Evolutionary conservation across 139 green algal genomes (phyloP), one percentile per base, ranked within the genome.

Genomic region (Coccomyxa sp.): DNA sequence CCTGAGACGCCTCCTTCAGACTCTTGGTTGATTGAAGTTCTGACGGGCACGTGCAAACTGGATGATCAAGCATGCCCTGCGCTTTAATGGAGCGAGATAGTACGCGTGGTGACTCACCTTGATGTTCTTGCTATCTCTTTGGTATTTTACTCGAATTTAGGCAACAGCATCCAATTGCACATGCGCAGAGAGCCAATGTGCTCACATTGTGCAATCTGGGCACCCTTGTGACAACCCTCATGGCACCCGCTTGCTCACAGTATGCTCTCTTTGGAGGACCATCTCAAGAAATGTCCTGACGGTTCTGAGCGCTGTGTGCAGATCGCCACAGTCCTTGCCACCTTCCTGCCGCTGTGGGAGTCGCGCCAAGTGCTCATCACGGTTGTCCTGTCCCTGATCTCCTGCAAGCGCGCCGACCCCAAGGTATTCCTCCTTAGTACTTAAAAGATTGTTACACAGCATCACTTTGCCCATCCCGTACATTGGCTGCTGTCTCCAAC

Each of bases 261-360:
- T 13, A 81, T 32, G 25, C 23, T 13, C 9, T 67, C 32, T 51
- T 45, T 13, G 0, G 23, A 84, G 87, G 87, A 85, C 25, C 77
- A 89, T 30, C 63, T 10, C 38, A 7, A 74, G 21, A 74, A 27
- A 3, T 23, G 21, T 23, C 9, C 10, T 74, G 66, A 30, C 66
- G 4, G 66, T 30, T 30, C 21, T 74, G 66, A 31, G 14, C 25
- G 23, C 14, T 32, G 27, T 45, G 3, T 77, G 71, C 71, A 77
- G 71, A 79, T 89, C 28, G 89, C 88, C 27, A 90, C 89, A 23
- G 58, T 89, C 27, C 82, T 91, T 17, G 74, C 78, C 57, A 90
- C 86, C 25, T 17, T 85, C 21, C 59, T 92, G 79, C 87, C 89
- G 38, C 78, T 91, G 57, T 92, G 88, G 88, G 89, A 92, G 68